Base-by-base conservation (phyloP, 2,329 filamentous ascomycete genomes). In the Teratosphaeriaceae sp. region DNA sequence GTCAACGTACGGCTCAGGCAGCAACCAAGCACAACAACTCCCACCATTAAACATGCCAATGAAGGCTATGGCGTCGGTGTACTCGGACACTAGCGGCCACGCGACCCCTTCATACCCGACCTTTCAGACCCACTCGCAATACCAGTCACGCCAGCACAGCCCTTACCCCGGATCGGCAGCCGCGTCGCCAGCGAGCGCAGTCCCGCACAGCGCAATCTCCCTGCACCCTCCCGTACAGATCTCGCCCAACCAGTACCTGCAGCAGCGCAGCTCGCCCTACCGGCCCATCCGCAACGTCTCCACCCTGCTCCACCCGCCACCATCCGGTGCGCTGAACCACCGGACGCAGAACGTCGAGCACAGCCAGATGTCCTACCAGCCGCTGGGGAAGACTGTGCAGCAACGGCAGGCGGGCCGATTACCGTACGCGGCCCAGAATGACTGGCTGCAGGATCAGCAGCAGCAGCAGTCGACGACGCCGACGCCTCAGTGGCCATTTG, bases 211-310 rank as follows among this genome's bases (percentile, higher is more conserved):
- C 2, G 65, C 70, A 9, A 68, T 75, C 9, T 75, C 80, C 40
- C 78, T 58, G 23, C 58, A 60, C 27, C 57, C 58, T 31, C 49
- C 57, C 5, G 78, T 80, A 34, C 83, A 85, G 23, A 77, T 92
- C 50, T 97, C 92, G 23, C 90, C 90, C 1, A 89, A 85, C 9
- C 79, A 87, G 57, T 94, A 94, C 65, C 73, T 96, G 27, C 84
- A 86, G 58, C 87, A 95, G 61, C 79, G 92, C 44, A 82, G 85
- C 50, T 97, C 90, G 43, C 92, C 92, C 2, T 97, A 97, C 66
- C 85, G 88, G 50, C 90, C 90, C 1, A 84, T 96, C 29, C 84
- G 89, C 41, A 79, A 87, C 47, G 87, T 96, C 46, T 88, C 92
- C 54, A 94, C 88, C 1, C 76, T 97, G n/a, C 73, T 96, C 22